A percentile compares a stretch with the other conserved stretches of the same genome.
Evolutionary conservation across 2,329 filamentous ascomycete species (phyloP).

Genomic region (Colletotrichum shisoi): DNA sequence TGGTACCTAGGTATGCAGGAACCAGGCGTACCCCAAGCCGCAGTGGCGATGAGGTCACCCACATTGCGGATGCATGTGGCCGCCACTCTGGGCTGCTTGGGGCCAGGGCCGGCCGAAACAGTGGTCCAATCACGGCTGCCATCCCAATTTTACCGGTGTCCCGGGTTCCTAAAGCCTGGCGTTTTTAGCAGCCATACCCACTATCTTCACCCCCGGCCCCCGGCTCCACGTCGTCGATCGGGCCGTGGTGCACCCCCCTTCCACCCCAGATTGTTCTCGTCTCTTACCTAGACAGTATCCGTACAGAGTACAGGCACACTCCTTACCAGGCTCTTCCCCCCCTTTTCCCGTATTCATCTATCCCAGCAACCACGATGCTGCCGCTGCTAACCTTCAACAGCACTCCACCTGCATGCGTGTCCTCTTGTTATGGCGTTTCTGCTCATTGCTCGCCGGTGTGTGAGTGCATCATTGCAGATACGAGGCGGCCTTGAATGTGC

Average conservation of each 20-base stretch:
- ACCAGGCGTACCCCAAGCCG: constrained; percentile 24
- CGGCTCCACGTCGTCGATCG: constrained; percentile 20
- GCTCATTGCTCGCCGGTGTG: background rate
- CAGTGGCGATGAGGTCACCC: constrained; percentile 5
- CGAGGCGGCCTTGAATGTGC: constrained; percentile 2
- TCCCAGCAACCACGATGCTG: constrained; percentile 20
- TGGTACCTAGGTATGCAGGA: constrained; percentile 13
- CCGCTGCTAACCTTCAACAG: constrained; percentile 2
- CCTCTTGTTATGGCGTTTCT: background rate
- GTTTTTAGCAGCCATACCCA: constrained; percentile 26
- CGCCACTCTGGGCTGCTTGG: constrained; percentile 23
- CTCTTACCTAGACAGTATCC: background rate
- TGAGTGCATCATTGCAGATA: constrained; percentile 6
- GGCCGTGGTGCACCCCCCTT: constrained; percentile 9
- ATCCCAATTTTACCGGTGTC: constrained; percentile 26
- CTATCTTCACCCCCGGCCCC: constrained; percentile 18
- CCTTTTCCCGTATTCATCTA: constrained; percentile 14
- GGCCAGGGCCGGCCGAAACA: constrained; percentile 18
- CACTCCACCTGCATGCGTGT: constrained; percentile 7
- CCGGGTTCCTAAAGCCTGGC: constrained; percentile 22
- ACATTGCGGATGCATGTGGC: constrained; percentile 3
- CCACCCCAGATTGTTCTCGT: constrained; percentile 6
- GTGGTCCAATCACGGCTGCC: constrained; percentile 29
- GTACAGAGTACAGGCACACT: too few relatives aligned
- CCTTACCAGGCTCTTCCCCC: too few relatives aligned